Evolutionary conservation across 441 rosid species (phyloP).

Genomic region (Melianthus villosus): DNA sequence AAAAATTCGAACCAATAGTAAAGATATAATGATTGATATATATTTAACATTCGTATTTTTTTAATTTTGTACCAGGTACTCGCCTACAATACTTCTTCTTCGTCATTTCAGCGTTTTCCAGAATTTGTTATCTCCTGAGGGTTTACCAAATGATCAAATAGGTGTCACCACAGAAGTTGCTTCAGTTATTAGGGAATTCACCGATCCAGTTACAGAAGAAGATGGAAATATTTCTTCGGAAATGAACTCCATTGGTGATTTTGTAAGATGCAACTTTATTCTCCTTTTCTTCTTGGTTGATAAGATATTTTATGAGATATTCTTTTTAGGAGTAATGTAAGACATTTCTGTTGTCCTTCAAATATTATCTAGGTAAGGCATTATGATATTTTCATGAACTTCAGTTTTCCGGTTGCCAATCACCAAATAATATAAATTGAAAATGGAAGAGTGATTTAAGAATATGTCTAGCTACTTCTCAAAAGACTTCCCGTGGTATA

Average conservation of each 20-base stretch:
- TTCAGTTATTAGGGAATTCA: slow-evolving; percentile 70
- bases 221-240: slow-evolving; percentile 27
- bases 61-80: slow-evolving; percentile 40
- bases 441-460: not conserved
- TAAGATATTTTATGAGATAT: too few relatives aligned
- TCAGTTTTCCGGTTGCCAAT: not conserved
- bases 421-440: too few relatives aligned
- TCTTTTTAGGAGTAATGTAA: too few relatives aligned
- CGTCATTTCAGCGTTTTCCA: slow-evolving; percentile 76
- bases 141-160: slow-evolving; percentile 55
- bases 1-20: too few relatives aligned
- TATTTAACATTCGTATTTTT: too few relatives aligned
- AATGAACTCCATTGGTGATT: slow-evolving; percentile 28
- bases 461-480: not conserved
- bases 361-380: too few relatives aligned
- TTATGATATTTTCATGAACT: not conserved
- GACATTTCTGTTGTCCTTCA: too few relatives aligned
- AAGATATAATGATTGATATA: too few relatives aligned
- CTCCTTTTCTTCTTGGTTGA: not conserved
- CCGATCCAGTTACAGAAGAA: slow-evolving; percentile 46
- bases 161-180: slow-evolving; percentile 77
- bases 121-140: slow-evolving; percentile 52
- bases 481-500: too few relatives aligned
- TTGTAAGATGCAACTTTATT: slow-evolving; percentile 34
- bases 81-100: slow-evolving; percentile 74